Percentiles rank a stretch among this genome's conserved stretches.
phyloP scores from a whole-genome alignment of 805 yeast species.

The Starmerella stellata region DNA sequence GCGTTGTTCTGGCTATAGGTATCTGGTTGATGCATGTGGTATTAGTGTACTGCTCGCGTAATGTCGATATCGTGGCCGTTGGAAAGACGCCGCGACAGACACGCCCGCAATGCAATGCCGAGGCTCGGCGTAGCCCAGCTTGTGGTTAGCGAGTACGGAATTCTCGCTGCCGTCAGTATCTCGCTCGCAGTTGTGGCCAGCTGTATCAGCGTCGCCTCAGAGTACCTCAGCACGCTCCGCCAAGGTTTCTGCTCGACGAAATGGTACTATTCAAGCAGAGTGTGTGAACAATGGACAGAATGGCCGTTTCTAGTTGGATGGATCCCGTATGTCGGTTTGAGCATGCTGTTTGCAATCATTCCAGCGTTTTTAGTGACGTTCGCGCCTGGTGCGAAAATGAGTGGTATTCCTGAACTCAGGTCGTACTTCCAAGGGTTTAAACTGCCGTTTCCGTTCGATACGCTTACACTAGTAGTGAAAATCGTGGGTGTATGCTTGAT shows the following conservation, averaged over 20 bases:
- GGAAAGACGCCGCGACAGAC: constrained; percentile 10
- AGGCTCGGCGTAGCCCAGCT: constrained; percentile 1
- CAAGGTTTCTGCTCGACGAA: constrained; percentile 53
- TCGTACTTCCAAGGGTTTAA: constrained; percentile 49
- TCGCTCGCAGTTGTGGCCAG: constrained; percentile 67
- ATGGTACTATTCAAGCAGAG: constrained; percentile 48
- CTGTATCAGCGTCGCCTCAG: constrained; percentile 54
- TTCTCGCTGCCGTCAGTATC: constrained; percentile 53
- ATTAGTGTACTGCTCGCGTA: too few relatives aligned
- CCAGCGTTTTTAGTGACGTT: constrained; percentile 24
- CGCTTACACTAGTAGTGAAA: constrained; percentile 37
- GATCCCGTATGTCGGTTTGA: constrained; percentile 25
- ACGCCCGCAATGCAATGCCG: constrained; percentile 5
- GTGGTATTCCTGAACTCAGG: constrained; percentile 64
- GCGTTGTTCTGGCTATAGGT: too few relatives aligned
- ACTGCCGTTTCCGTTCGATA: constrained; percentile 35
- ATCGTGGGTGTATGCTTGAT: constrained; percentile 41
- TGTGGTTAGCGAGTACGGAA: constrained; percentile 34
- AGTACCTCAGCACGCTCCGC: constrained; percentile 59
- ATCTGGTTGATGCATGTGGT: too few relatives aligned
- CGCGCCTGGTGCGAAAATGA: constrained; percentile 28
- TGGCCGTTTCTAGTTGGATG: constrained; percentile 19
- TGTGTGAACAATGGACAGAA: constrained; percentile 31
- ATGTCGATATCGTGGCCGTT: constrained; percentile 15
- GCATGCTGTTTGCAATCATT: constrained; percentile 26